A percentile compares a stretch with the other conserved stretches of the same genome.
phyloP scores from a whole-genome alignment of 192 early-diverging fungal genomes.

The Backusella macrospora region DNA sequence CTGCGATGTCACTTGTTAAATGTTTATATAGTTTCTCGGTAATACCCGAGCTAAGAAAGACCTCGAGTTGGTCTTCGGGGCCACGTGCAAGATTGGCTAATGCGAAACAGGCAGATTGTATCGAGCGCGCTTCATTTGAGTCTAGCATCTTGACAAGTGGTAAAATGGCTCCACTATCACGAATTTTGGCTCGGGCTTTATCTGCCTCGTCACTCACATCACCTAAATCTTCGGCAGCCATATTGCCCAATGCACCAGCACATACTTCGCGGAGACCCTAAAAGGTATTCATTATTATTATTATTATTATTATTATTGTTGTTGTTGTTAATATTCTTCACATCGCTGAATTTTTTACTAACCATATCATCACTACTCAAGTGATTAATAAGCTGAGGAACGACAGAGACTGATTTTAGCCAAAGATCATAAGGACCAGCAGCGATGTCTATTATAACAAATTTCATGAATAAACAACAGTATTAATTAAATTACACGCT shows the following conservation, averaged over 20 bases:
- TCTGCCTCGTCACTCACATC: conserved; percentile 61
- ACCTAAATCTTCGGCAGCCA: conserved; percentile 68
- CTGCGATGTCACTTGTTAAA: conserved; percentile 44
- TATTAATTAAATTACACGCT: background rate
- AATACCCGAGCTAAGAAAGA: conserved; percentile 53
- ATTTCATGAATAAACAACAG: background rate
- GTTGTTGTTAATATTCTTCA: background rate
- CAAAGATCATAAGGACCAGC: conserved; percentile 41
- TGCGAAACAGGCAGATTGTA: conserved; percentile 75
- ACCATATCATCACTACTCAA: conserved; percentile 26
- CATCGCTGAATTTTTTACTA: background rate
- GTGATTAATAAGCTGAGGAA: conserved; percentile 32
- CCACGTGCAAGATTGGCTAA: conserved; percentile 71
- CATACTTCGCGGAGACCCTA: conserved; percentile 83
- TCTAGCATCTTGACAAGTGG: conserved; percentile 76
- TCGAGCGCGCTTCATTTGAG: conserved; percentile 52
- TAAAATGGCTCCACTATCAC: conserved; percentile 71
- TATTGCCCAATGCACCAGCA: conserved; percentile 92
- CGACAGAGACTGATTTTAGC: conserved; percentile 24
- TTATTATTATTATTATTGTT: background rate
- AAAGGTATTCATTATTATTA: background rate
- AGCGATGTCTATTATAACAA: conserved; percentile 33
- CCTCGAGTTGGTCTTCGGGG: conserved; percentile 56
- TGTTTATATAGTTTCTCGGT: conserved; percentile 51
- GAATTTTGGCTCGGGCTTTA: conserved; percentile 71